Base-by-base conservation (phyloP, 306 rosid species). In the Lupinus albus region DNA sequence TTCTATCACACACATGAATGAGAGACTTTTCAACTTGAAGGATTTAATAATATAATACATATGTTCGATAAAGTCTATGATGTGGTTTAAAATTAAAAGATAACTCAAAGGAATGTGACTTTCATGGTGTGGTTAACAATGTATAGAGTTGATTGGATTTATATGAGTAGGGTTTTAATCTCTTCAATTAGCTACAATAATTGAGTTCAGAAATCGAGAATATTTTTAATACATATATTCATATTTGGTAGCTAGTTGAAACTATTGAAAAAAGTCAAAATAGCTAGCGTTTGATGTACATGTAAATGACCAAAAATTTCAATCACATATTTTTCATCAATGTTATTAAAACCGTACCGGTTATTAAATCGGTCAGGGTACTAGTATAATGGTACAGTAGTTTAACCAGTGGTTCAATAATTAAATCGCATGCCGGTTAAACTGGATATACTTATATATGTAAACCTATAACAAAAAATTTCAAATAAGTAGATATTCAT, bases 1-100 rank as follows among this genome's bases (percentile, higher is more conserved):
- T 66, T 74, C 68, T 57, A 18, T 45, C 66, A 66, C 73, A 65
- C 66, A 65, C 68, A 65, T 65, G 67, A 56, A 56, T 17, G 56
- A 74, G 61, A 65, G 68, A n/a, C 65, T 66, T 74, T 74, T 57
- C 66, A 74, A 35, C 73, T 66, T 14, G 61, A 57, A 14, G 54
- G 67, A 65, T 56, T 56, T 66, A 74, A 65, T 65, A 52, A 65
- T 56, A 46, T 66, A 74, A 65, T 65, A 52, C 45, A 64, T 2
- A 25, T 65, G 73, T 55, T 60, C 32, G 66, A 64, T 44, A 42
- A 73, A 57, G n/a, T 17, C 58, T 46, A 74, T 56, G 20, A 21
- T 53, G 33, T 8, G 45, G 28, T 68, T 68, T 0, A 36, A 54
- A 68, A n/a, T 41, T 41, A 53, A 39, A 63, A 53, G 11, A 35